These are phyloP conservation scores for Beauveria sp. DNA, from an alignment of 2,329 filamentous ascomycete genomes.

Conservation along the genomic window DNA sequence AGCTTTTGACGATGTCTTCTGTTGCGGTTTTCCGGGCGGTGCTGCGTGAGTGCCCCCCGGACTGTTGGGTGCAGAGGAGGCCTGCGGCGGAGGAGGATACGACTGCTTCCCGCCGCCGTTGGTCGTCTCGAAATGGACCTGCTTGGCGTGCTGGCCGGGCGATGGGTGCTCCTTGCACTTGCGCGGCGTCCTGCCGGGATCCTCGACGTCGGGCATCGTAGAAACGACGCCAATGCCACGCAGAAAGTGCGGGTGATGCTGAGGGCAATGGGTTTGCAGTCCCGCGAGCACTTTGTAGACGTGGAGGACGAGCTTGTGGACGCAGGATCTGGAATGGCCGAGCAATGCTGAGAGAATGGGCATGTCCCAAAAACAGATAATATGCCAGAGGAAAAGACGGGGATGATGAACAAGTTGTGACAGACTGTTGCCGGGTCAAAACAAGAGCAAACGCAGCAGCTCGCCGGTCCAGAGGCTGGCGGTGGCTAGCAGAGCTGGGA, in stretches of 20 bases:
- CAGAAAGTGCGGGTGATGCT: neutral
- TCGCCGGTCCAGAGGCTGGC: neutral
- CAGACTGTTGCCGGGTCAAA: neutral
- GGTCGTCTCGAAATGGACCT: slow-evolving; percentile 6
- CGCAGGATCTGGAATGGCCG: neutral
- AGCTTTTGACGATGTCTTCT: neutral
- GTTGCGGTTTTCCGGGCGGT: neutral
- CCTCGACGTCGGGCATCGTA: slow-evolving; percentile 3
- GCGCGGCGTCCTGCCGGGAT: neutral
- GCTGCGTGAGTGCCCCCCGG: neutral
- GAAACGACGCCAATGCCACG: neutral
- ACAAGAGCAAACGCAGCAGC: slow-evolving; percentile 1
- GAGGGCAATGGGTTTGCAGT: neutral
- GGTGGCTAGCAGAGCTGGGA: neutral
- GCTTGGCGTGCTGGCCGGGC: neutral
- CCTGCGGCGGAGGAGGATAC: neutral
- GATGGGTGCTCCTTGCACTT: neutral
- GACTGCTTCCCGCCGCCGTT: neutral
- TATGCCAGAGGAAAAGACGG: neutral
- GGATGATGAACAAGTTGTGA: neutral
- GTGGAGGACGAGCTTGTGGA: neutral
- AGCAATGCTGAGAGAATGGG: neutral
- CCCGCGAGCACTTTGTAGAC: neutral
- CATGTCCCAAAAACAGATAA: neutral
- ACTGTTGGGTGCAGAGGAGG: neutral